These are phyloP conservation scores for Setaria italica DNA, from an alignment of 202 grass and related monocot genomes.

Conservation along the genomic window DNA sequence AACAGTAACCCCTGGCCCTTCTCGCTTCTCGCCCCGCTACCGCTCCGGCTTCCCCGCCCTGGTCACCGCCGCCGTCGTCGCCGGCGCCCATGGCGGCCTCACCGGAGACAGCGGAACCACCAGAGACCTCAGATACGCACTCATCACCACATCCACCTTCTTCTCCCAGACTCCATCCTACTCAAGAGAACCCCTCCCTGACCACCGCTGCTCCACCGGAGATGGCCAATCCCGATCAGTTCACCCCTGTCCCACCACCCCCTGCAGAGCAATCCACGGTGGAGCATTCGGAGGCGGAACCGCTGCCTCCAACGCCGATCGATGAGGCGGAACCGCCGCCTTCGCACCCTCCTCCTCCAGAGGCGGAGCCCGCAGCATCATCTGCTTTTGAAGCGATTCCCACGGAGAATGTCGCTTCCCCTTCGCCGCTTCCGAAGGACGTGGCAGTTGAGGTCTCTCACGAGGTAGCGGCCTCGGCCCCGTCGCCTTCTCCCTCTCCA, in stretches of 20 bases:
- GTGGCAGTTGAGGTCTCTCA: neutral
- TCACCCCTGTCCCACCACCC: neutral
- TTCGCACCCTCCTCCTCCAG: conserved; percentile 3
- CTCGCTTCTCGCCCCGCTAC: neutral
- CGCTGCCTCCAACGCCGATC: neutral
- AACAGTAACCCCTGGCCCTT: neutral
- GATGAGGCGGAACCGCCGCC: neutral
- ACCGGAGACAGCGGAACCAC: conserved; percentile 23
- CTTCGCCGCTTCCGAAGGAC: neutral
- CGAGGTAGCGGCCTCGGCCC: neutral
- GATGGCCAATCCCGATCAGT: conserved; percentile 4
- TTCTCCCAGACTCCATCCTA: neutral
- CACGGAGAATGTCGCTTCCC: conserved; percentile 10
- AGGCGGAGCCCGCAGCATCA: neutral
- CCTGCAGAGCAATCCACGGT: neutral
- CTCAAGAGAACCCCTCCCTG: neutral
- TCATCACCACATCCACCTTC: neutral
- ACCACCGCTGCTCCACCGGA: conserved; percentile 14
- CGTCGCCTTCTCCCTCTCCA: conserved; percentile 16
- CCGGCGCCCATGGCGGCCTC: conserved; percentile 44
- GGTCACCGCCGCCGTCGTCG: conserved; percentile 3
- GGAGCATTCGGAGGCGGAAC: neutral
- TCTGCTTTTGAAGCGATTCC: conserved; percentile 32
- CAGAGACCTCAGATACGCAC: neutral
- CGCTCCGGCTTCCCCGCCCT: conserved; percentile 21